Base-by-base conservation (phyloP, 2,329 filamentous ascomycete genomes). In the Metarhizium robertsii region DNA sequence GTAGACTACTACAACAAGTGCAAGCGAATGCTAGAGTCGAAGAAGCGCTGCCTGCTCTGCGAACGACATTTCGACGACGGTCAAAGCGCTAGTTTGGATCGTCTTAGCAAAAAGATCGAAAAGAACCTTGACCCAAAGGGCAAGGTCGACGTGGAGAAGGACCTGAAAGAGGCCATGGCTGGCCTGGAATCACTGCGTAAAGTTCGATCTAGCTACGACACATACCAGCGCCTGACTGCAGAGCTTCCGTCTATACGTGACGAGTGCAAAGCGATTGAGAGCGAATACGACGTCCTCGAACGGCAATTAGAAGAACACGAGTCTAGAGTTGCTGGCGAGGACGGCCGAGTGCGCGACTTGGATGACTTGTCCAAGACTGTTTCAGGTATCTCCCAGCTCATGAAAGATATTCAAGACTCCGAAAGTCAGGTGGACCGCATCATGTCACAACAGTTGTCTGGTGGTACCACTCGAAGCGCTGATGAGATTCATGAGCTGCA, bases 401-500 rank as follows among this genome's bases (percentile, higher is more conserved):
- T 84, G 60, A 80, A 77, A 58, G 90, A 96, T 48, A 87, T 92
- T 57, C 76, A 77, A 50, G 84, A 85, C 42, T 84, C 89, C 5
- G 82, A 88, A 63, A 73, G 73, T 43, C 87, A 96, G 67, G 86
- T 96, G 52, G 78, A 86, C 55, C 84, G 88, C 54, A 80, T 96
- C 52, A 78, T 83, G 56, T 84, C 84, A 8, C 90, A 91, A 61
- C 88, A 96, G 66, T 84, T 87, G 64, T 81, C 85, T 57, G 79
- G 84, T 14, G 77, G 79, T 30, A 69, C 78, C 10, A 80, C 82
- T 14, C 83, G 89, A 59, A 88, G 88, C 34, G 79, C 90, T 6
- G 88, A 95, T 54, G 88, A 94, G 61, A 91, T 97, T 53, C 88
- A 94, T 62, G 85, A 88, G 53, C 82, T 91, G 50, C 82, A 91